Base-by-base conservation (phyloP, 78 protist genomes). In the Dictyostelium purpureum region DNA sequence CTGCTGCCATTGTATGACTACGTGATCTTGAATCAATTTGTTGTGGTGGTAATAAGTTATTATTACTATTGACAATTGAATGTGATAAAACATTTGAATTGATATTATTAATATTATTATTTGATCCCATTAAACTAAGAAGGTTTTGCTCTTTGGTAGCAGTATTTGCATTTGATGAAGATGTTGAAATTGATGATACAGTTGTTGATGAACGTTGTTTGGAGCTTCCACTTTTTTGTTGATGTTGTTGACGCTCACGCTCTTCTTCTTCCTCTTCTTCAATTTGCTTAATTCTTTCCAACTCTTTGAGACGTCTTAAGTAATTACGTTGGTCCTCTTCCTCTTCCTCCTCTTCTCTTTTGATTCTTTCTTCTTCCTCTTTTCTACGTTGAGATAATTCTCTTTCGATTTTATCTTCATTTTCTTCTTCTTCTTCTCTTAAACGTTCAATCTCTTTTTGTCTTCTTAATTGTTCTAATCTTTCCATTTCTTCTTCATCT, bases 221-320 rank as follows among this genome's bases (percentile, higher is more conserved):
- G 70, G 12, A 24, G 70, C 26, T n/a, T n/a, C n/a, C n/a, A n/a
- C n/a, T n/a, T 57, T 47, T 11, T 28, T 24, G 61, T 16, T 71
- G 19, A 18, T 47, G 65, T 45, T 45, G 61, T 11, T 54, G 43
- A 12, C 26, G 37, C 52, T 85, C 82, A 21, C 77, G 81, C 14
- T 85, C 92, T 77, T 77, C 92, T 6, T 85, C 92, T 45, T 85
- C 92, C 18, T 85, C 92, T 5, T 70, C 92, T 47, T 85, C 82
- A 11, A 85, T 51, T 59, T 85, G 92, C 45, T 85, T 85, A 49
- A 85, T 33, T 57, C 92, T 77, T 28, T 85, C 92, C 16, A 85
- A 35, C 14, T 85, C 92, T 49, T 74, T 75, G 28, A 85, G 7
- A 59, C 92, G 52, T 35, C 66, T 40, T 10, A 75, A 31, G 35